Evolutionary conservation across 768 basidiomycete species (phyloP).

Genomic region (Mycena maculata): DNA sequence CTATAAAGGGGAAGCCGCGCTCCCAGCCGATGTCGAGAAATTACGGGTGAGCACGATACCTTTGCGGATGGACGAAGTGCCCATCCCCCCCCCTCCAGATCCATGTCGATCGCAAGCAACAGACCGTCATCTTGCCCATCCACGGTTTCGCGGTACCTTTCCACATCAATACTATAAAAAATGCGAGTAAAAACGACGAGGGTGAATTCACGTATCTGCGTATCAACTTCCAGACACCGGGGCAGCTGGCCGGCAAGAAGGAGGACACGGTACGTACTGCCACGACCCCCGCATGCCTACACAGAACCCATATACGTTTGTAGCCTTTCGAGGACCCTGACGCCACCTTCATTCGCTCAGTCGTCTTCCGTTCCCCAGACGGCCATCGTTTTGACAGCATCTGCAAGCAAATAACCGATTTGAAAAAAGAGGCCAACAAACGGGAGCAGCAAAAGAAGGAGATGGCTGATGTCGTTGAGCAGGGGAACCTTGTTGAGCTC

Average conservation of each 20-base stretch:
- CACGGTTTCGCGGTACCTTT: conserved; percentile 97
- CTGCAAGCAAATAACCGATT: conserved; percentile 90
- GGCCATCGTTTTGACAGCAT: conserved; percentile 89
- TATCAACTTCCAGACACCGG: conserved; percentile 98
- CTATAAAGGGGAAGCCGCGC: conserved; percentile 92
- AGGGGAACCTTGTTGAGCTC: conserved; percentile 88
- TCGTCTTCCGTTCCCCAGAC: conserved; percentile 93
- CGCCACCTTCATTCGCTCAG: conserved; percentile 94
- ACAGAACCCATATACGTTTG: neutral
- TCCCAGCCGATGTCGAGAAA: conserved; percentile 86
- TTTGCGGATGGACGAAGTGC: neutral
- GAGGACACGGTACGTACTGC: conserved; percentile 84
- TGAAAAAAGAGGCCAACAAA: conserved; percentile 98
- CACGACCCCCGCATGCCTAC: neutral
- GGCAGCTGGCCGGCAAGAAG: conserved; percentile 97
- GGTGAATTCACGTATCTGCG: conserved; percentile 94
- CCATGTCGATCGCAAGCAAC: conserved; percentile 88
- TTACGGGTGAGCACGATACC: conserved; percentile 68
- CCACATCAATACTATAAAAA: conserved; percentile 99
- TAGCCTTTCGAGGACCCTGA: conserved; percentile 97
- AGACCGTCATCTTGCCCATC: conserved; percentile 91
- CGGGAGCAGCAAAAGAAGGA: conserved; percentile 98
- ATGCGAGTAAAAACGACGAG: conserved; percentile 97
- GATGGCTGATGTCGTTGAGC: conserved; percentile 97
- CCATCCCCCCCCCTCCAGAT: conserved; percentile 63